Conservation (phyloP, 257 asterid genomes). For the Salvia miltiorrhiza region DNA sequence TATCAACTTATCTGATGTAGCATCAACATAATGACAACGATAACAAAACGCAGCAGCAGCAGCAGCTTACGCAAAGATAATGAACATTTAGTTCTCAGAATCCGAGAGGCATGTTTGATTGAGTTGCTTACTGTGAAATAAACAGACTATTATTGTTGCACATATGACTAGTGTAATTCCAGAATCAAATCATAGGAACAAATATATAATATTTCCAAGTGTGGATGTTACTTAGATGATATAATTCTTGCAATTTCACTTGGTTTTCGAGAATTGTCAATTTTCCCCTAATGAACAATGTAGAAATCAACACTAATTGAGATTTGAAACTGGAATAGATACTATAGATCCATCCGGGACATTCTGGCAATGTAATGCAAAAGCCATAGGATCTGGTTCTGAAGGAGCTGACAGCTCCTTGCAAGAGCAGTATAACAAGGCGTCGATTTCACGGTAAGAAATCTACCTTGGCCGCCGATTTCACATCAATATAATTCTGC, state of each 20-base stretch:
- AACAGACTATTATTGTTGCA: background rate
- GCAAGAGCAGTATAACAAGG: constrained; percentile 95
- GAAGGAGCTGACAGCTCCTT: constrained; percentile 99
- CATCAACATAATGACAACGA: too few relatives aligned
- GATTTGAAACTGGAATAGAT: constrained; percentile 37
- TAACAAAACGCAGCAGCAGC: too few relatives aligned
- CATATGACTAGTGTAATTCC: background rate
- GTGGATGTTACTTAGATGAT: background rate
- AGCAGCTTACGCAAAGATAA: too few relatives aligned
- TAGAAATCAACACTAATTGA: constrained; percentile 12
- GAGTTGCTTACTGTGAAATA: background rate
- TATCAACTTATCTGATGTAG: too few relatives aligned
- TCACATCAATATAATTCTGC: too few relatives aligned
- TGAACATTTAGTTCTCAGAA: background rate
- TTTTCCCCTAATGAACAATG: background rate
- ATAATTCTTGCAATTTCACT: background rate
- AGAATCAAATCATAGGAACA: constrained; percentile 13
- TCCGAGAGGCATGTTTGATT: background rate
- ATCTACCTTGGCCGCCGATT: too few relatives aligned
- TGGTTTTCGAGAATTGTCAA: too few relatives aligned
- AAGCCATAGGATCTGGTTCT: constrained; percentile 96
- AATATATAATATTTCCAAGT: background rate
- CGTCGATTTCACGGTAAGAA: too few relatives aligned
- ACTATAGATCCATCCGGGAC: constrained; percentile 93
- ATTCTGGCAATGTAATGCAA: constrained; percentile 96